Evolutionary conservation across 306 rosid genomes (phyloP), one percentile per base, ranked within the genome.

Genomic region (Ziziphus jujuba): DNA sequence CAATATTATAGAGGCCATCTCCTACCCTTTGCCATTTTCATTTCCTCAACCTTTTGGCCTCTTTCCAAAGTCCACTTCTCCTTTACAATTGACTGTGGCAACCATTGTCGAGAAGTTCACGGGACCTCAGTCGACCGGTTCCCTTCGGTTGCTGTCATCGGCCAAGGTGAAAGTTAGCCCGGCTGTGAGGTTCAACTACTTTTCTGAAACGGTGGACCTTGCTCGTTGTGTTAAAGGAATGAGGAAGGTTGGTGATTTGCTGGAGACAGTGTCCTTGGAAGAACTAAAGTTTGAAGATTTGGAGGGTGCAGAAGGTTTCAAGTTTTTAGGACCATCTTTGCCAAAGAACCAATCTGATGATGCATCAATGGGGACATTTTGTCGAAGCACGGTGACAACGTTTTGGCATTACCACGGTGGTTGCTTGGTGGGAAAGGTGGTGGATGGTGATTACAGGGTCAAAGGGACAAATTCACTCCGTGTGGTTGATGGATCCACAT

Each of bases 171-270:
- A 10, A 28, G 69, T 52, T 9, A 0, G 22, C 9, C 76, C 63
- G 8, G 40, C 1, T 9, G 56, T 72, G 17, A n/a, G 36, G 0
- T 72, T 72, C 59, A 62, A 62, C 48, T 62, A 72, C 54, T 61
- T 52, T 54, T 31, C 75, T 5, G 22, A 61, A 1, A 5, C 63
- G 3, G 19, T 17, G 4, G 63, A 62, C 13, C 75, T 72, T 7
- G 63, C 51, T 7, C 70, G 43, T 15, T 72, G 65, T 20, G 70
- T 63, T 25, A 63, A n/a, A 8, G 76, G 64, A 17, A 2, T 33
- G 65, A 72, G 25, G 36, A 72, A 63, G 43, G 13, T 72, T 22
- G 65, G 70, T 5, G 40, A 63, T 55, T 16, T 72, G 25, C 33
- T 72, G 9, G 63, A 38, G 16, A 63, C 70, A 11, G 14, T 20